phyloP scores from a whole-genome alignment of 805 yeast species.

The Starmerella powellii region DNA sequence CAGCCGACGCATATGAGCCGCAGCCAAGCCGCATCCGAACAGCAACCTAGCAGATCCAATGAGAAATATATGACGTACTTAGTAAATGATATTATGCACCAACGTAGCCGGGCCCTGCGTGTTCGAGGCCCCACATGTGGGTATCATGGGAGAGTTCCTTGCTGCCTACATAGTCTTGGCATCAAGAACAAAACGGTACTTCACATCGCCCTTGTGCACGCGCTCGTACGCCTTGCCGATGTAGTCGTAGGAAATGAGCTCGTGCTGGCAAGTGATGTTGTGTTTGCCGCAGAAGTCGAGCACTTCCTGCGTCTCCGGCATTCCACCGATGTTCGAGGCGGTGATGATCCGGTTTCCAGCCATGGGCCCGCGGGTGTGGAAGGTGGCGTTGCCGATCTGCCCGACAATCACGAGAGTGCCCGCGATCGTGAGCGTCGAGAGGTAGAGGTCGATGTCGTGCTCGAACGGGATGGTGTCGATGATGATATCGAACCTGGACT shows the following conservation, averaged over 20 bases:
- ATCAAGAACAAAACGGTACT: slow-evolving; percentile 22
- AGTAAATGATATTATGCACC: too few species aligned
- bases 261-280: slow-evolving; percentile 50
- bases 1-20: too few species aligned
- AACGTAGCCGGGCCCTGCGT: too few species aligned
- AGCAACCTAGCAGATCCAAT: too few species aligned
- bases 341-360: slow-evolving; percentile 31
- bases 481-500: slow-evolving; percentile 38
- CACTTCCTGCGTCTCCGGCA: slow-evolving; percentile 54
- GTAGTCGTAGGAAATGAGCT: slow-evolving; percentile 38
- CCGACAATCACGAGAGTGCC: slow-evolving; percentile 56
- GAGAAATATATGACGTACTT: too few species aligned
- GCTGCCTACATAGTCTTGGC: slow-evolving; percentile 2
- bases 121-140: too few species aligned
- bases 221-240: slow-evolving; percentile 19
- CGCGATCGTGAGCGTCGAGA: slow-evolving; percentile 43
- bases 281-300: slow-evolving; percentile 51
- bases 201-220: slow-evolving; percentile 16
- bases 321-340: slow-evolving; percentile 51
- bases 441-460: slow-evolving; percentile 39
- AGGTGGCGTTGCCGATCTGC: slow-evolving; percentile 37
- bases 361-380: slow-evolving; percentile 37
- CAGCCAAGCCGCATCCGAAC: too few species aligned
- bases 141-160: too few species aligned
- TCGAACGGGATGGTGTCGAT: slow-evolving; percentile 42